phyloP scores from a whole-genome alignment of 345 rosid genomes.

The Trapa bicornis region DNA sequence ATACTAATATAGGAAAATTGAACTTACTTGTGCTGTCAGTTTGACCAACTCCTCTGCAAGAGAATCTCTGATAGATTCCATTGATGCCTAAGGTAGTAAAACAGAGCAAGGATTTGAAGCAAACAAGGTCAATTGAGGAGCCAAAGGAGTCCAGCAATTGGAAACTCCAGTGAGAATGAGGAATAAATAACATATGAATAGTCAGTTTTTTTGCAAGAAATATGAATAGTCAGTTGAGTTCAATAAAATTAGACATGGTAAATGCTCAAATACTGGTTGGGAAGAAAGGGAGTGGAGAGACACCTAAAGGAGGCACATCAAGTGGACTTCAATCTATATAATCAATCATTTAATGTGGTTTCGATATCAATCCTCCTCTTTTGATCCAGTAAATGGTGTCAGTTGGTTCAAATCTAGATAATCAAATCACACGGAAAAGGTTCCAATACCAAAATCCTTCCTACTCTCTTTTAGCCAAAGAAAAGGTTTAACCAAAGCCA shows the following conservation, averaged over 20 bases:
- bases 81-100: constrained; percentile 42
- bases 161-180: background rate
- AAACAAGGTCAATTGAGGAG: background rate
- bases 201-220: too few species aligned
- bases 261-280: background rate
- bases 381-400: too few species aligned
- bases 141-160: background rate
- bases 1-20: background rate
- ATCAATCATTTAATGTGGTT: background rate
- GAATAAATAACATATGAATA: background rate
- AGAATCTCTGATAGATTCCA: constrained; percentile 97
- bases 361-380: background rate
- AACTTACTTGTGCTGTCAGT: constrained; percentile 77
- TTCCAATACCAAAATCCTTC: too few species aligned
- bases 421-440: too few species aligned
- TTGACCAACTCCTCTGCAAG: constrained; percentile 94
- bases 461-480: background rate
- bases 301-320: background rate
- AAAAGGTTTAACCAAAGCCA: background rate
- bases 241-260: background rate
- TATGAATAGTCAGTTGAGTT: background rate
- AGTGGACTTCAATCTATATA: background rate
- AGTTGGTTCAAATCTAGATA: too few species aligned
- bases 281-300: background rate
- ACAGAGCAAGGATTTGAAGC: background rate